These are phyloP conservation scores for Phytophthora macrochlamydospora DNA, from an alignment of 352 stramenopile genomes.

Conservation along the genomic window DNA sequence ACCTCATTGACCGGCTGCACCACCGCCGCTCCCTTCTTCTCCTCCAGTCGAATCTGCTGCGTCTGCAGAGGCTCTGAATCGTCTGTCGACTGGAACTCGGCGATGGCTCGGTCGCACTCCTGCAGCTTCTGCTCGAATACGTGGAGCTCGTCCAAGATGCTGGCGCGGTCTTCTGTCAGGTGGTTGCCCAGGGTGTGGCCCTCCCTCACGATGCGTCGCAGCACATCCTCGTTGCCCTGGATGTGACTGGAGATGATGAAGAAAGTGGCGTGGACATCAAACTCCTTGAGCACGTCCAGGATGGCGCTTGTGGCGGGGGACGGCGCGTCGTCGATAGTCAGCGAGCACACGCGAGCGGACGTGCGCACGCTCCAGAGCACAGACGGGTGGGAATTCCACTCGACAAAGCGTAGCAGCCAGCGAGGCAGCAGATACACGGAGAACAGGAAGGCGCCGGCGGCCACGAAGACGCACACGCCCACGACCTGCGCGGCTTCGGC, in stretches of 20 bases:
- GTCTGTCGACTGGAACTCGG: slow-evolving; percentile 39
- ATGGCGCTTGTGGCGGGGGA: slow-evolving; percentile 66
- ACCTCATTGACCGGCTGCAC: neutral
- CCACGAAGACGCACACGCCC: slow-evolving; percentile 28
- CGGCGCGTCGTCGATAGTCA: slow-evolving; percentile 85
- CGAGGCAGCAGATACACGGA: slow-evolving; percentile 73
- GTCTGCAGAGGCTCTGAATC: slow-evolving; percentile 11
- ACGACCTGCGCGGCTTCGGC: slow-evolving; percentile 5
- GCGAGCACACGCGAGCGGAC: slow-evolving; percentile 53
- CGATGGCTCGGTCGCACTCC: slow-evolving; percentile 75
- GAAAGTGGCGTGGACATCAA: slow-evolving; percentile 80
- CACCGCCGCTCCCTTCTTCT: slow-evolving; percentile 7
- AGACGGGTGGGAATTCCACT: slow-evolving; percentile 68
- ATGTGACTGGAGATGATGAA: slow-evolving; percentile 87
- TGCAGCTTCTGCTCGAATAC: slow-evolving; percentile 86
- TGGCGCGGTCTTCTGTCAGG: slow-evolving; percentile 80
- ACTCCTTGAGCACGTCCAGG: slow-evolving; percentile 69
- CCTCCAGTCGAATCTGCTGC: slow-evolving; percentile 30
- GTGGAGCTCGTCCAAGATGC: slow-evolving; percentile 77
- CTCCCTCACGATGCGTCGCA: slow-evolving; percentile 80
- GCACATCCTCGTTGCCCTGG: slow-evolving; percentile 62
- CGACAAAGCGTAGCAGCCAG: slow-evolving; percentile 72
- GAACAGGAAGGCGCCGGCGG: slow-evolving; percentile 38
- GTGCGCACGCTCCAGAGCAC: slow-evolving; percentile 81
- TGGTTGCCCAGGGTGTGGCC: slow-evolving; percentile 83